These are phyloP conservation scores for Emmonsiellopsis sp. DNA, from an alignment of 2,329 filamentous ascomycete genomes.

Conservation along the genomic window DNA sequence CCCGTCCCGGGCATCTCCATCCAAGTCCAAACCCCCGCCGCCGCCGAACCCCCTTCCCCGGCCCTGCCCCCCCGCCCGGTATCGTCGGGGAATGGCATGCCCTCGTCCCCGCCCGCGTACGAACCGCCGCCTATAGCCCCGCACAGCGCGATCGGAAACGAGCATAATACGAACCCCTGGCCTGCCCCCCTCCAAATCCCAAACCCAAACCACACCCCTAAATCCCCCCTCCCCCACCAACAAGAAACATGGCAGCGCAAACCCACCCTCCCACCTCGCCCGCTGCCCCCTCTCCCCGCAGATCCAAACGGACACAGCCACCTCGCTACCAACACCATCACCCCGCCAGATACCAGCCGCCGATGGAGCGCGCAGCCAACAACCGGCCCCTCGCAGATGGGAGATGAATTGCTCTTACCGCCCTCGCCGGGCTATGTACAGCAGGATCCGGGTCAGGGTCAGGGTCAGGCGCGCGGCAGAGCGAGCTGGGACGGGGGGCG, in stretches of 20 bases:
- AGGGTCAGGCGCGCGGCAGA: neutral
- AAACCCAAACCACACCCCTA: neutral
- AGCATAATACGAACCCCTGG: no score
- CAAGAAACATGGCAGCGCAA: neutral
- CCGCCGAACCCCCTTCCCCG: neutral
- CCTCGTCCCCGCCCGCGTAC: no score
- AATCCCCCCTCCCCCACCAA: neutral
- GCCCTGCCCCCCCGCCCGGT: neutral
- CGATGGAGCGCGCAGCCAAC: neutral
- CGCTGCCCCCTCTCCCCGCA: neutral
- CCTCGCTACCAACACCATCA: neutral
- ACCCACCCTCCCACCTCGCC: conserved; percentile 4
- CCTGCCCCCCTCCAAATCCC: neutral
- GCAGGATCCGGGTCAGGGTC: no score
- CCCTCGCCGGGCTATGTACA: neutral
- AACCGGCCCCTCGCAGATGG: neutral
- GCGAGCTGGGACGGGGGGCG: conserved; percentile 2
- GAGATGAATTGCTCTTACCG: neutral
- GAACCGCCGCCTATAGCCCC: no score
- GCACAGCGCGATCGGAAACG: no score
- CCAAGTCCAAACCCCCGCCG: neutral
- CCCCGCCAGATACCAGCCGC: neutral
- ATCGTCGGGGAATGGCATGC: neutral
- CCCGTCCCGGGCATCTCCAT: conserved; percentile 21
- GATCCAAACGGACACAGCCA: neutral